Base-by-base conservation (phyloP, 176 grass and related monocot genomes). In the Neostapfia colusana region DNA sequence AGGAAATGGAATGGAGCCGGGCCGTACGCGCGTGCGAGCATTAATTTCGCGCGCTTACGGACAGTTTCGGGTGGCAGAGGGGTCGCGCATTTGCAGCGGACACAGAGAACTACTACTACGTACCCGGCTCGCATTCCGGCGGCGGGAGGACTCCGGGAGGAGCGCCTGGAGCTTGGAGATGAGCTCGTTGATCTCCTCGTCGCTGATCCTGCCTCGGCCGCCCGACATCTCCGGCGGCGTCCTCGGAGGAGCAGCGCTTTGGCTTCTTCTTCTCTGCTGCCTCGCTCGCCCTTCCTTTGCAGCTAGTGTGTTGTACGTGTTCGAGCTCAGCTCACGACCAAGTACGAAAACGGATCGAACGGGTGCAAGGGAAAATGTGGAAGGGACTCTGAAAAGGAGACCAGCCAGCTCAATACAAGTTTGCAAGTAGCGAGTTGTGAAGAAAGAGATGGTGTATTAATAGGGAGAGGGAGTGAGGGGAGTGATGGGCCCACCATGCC, bases 121-220 rank as follows among this genome's bases (percentile, higher is more conserved):
- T 93, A 97, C 93, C 91, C 86, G 80, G 75, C 67, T 88, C 0
- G 80, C 67, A 61, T 62, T 65, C 44, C 88, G 88, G 75, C 86
- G 74, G 70, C 93, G 90, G 10, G 90, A 88, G 39, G 88, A 89
- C 72, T 89, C 90, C 3, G 93, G 93, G 36, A 97, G 88, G 5
- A 97, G 88, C 8, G 86, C 71, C 73, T 97, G 93, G 34, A 97
- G 83, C 76, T 93, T 93, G 57, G 88, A 89, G 85, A 97, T 85
- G 86, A 97, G 90, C 84, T 97, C 93, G 73, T 83, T 93, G 78
- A 97, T 97, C 93, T 97, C 93, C 24, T 89, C 93, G 65, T 97
- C 93, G 67, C 86, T 89, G 81, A 97, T 93, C 71, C 88, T 83
- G 39, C 85, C 85, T 20, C 86, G 87, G 41, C 90, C 65, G 70